A percentile compares a stretch with the other conserved stretches of the same genome.
phyloP scores from a whole-genome alignment of 176 grass and related monocot species.

The Phoenix roebelenii region DNA sequence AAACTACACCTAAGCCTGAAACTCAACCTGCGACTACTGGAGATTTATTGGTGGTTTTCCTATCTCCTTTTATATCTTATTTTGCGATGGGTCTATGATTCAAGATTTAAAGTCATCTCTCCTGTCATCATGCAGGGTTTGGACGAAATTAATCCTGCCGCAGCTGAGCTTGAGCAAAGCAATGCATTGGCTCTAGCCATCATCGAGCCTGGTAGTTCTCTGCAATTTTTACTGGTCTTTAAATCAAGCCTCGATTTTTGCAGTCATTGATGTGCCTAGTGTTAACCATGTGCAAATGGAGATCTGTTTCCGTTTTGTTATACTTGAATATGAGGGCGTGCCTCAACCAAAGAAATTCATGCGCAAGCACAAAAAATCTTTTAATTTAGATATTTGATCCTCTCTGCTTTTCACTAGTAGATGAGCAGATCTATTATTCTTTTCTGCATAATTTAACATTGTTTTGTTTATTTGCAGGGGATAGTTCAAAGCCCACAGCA shows the following conservation, averaged over 20 bases:
- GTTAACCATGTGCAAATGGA: too few species aligned
- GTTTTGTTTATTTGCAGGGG: slow-evolving; percentile 36
- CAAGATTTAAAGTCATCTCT: background rate
- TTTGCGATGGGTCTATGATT: slow-evolving; percentile 4
- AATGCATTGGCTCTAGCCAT: slow-evolving; percentile 88
- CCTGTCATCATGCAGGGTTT: slow-evolving; percentile 41
- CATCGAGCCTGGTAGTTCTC: slow-evolving; percentile 50
- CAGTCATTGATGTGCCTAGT: too few species aligned
- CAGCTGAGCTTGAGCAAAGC: slow-evolving; percentile 57
- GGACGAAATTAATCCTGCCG: slow-evolving; percentile 76
- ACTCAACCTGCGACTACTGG: slow-evolving; percentile 25
- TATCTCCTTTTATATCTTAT: background rate
- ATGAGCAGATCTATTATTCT: too few species aligned
- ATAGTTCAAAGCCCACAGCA: slow-evolving; percentile 34
- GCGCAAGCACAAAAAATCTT: too few species aligned
- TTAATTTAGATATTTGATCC: too few species aligned
- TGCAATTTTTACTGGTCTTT: background rate
- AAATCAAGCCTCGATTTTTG: too few species aligned
- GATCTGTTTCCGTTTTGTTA: too few species aligned
- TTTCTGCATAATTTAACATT: background rate
- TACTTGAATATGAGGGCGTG: too few species aligned
- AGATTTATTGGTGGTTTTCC: slow-evolving; percentile 53
- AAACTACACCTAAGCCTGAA: slow-evolving; percentile 40
- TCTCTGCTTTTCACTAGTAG: too few species aligned
- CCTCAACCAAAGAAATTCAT: too few species aligned